Base-by-base conservation (phyloP, 75 land plant species). In the Ceratopteris richardii region DNA sequence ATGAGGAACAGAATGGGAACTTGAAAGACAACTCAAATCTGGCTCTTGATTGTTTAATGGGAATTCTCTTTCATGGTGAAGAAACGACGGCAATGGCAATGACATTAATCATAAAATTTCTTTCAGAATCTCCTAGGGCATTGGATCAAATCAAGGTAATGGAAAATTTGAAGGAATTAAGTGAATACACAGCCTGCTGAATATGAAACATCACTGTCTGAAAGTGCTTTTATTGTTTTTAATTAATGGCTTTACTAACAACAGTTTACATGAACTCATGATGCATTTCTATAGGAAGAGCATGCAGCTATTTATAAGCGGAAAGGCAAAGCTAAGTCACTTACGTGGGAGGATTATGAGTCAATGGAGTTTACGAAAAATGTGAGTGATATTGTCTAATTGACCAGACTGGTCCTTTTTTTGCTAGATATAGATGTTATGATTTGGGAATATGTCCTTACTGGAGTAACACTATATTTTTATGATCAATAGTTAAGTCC, bases 51-150 rank as follows among this genome's bases (percentile, higher is more conserved):
- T n/a, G 21, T 46, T 7, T 46, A n/a, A 2, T 46, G 21, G 48
- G 48, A 20, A 14, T 46, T 3, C 48, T 46, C 17, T 14, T 46
- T 20, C 48, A 46, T 46, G 48, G 12, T n/a, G 48, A 46, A 46
- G 48, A 46, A 14, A 46, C 48, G 14, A n/a, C 21, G 14, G 48
- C 21, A 46, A n/a, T 46, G 21, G 48, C 48, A 46, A 87, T 90
- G 82, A 84, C 87, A 40, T 68, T 87, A 17, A 72, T 87, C 7
- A 77, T 90, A 44, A 87, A 84, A 69, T 87, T 81, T 62, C 75
- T 90, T 50, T 77, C 93, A 3, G 92, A 90, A 51, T 66, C 73
- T 2, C 93, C 93, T 1, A 26, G 29, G 4, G 95, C 90, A 33
- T 52, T 89, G n/a, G 72, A 83, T 30, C 77, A 72, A 51, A 60